These are phyloP conservation scores for Hordeum pubiflorum DNA, from an alignment of 202 grass and related monocot species.

Conservation along the genomic window DNA sequence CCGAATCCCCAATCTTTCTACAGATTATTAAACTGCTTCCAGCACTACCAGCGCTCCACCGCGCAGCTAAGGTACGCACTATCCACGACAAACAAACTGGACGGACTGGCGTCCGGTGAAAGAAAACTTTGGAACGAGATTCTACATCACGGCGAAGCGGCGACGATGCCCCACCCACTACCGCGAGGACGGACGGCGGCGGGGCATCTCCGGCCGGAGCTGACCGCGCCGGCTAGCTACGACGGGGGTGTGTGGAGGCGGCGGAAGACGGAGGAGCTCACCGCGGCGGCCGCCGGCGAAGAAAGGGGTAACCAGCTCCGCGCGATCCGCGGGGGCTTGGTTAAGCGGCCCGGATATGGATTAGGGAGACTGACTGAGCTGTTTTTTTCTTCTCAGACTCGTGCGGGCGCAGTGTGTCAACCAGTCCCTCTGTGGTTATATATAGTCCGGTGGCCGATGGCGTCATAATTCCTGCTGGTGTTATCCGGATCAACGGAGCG, in stretches of 20 bases:
- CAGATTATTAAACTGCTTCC: neutral
- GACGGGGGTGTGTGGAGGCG: neutral
- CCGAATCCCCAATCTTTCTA: neutral
- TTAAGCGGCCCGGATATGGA: neutral
- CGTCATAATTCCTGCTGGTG: no score
- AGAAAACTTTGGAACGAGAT: no score
- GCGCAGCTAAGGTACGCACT: neutral
- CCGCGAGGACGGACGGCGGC: neutral
- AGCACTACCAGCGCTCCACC: neutral
- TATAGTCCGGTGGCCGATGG: no score
- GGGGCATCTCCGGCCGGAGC: neutral
- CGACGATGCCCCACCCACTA: neutral
- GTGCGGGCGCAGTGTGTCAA: no score
- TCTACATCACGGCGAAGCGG: neutral
- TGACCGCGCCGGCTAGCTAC: neutral
- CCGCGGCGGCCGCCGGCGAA: slow-evolving; percentile 3
- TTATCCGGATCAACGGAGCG: no score
- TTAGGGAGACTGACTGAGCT: neutral
- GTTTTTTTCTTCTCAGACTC: no score
- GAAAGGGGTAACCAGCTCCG: neutral
- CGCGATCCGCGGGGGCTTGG: neutral
- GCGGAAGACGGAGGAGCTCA: neutral
- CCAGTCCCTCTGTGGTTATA: no score
- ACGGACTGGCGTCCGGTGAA: neutral
- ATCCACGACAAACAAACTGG: neutral